Evolutionary conservation across 768 basidiomycete species (phyloP).

Genomic region (Podaxis rugospora): DNA sequence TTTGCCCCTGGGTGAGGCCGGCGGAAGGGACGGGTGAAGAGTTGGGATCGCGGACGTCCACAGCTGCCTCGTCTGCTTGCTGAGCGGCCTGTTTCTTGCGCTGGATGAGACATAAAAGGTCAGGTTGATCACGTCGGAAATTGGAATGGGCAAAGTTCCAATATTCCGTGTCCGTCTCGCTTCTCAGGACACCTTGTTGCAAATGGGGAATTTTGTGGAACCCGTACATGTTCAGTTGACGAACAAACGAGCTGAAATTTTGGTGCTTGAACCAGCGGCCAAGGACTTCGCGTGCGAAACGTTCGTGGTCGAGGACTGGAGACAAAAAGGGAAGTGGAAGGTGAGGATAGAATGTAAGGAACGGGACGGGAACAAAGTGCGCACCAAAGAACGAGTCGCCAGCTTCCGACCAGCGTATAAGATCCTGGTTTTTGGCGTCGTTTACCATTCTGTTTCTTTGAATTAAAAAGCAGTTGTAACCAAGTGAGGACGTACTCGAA

Average conservation of each 20-base stretch:
- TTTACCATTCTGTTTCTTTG: constrained; percentile 74
- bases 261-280: constrained; percentile 97
- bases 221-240: constrained; percentile 95
- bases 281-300: constrained; percentile 84
- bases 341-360: background rate
- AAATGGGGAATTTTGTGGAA: constrained; percentile 95
- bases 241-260: constrained; percentile 89
- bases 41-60: constrained; percentile 28
- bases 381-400: constrained; percentile 92
- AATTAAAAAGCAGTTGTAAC: background rate
- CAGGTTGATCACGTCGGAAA: constrained; percentile 86
- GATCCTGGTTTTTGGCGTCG: constrained; percentile 72
- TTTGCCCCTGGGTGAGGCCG: constrained; percentile 37
- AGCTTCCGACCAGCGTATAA: constrained; percentile 88
- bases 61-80: constrained; percentile 27
- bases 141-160: constrained; percentile 92
- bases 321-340: background rate
- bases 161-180: constrained; percentile 75
- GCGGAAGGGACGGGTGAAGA: constrained; percentile 9
- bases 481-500: background rate
- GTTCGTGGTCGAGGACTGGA: constrained; percentile 86
- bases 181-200: constrained; percentile 87
- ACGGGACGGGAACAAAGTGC: background rate
- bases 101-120: constrained; percentile 82
- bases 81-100: constrained; percentile 69